These are phyloP conservation scores for Fusarium piperis DNA, from an alignment of 2,329 filamentous ascomycete species.

Conservation along the genomic window DNA sequence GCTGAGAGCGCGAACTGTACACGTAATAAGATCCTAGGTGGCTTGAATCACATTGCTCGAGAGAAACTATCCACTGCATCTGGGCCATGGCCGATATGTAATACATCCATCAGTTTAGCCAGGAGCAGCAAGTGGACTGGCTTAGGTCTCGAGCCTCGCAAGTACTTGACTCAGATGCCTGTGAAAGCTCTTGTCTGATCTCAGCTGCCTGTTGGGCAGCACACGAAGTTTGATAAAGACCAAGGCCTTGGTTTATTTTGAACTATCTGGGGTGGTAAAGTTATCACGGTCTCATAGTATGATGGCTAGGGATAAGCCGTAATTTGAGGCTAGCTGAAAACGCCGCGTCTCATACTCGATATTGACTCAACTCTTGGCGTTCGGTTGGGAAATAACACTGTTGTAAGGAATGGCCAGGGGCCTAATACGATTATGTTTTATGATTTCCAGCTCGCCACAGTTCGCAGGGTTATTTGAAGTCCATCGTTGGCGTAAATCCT, in stretches of 20 bases:
- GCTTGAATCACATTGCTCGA: too few relatives aligned
- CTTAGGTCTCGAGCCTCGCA: background rate
- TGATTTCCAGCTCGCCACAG: background rate
- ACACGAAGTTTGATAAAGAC: background rate
- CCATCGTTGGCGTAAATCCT: background rate
- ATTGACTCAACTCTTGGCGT: background rate
- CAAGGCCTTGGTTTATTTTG: background rate
- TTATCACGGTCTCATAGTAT: background rate
- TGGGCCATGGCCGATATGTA: background rate
- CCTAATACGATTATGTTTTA: background rate
- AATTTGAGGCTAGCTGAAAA: background rate
- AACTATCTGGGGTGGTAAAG: background rate
- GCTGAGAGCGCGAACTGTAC: too few relatives aligned
- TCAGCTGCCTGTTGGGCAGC: background rate
- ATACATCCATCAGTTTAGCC: background rate
- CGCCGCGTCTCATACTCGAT: background rate
- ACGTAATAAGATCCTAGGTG: too few relatives aligned
- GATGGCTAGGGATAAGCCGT: background rate
- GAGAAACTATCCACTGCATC: background rate
- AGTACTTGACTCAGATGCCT: background rate
- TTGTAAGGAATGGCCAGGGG: background rate
- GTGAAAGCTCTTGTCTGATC: background rate
- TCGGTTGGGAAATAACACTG: background rate
- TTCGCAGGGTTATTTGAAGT: background rate
- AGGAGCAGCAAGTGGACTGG: background rate